Evolutionary conservation across 768 basidiomycete genomes (phyloP), one percentile per base, ranked within the genome.

Genomic region (Fibroporia radiculosa): DNA sequence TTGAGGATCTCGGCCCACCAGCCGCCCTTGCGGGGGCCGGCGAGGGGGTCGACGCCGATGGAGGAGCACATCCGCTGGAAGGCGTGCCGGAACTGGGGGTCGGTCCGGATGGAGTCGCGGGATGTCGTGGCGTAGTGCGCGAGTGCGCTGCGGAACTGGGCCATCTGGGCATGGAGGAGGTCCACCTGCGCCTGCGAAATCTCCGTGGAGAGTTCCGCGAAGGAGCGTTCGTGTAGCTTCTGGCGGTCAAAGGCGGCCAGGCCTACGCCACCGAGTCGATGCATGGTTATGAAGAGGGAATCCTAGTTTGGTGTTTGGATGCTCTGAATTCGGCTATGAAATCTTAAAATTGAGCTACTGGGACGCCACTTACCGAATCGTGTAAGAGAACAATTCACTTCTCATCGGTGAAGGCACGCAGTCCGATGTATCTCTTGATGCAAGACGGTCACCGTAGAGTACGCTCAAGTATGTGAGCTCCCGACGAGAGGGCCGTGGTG

Each of bases 51-150:
- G 19, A 99, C 91, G 25, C 92, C 92, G 45, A 99, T 88, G 13
- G 84, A 82, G 2, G 85, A 77, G 60, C 96, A 99, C 91, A 99
- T 96, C 47, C 89, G 84, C 53, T 93, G 89, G 65, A 98, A 98
- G 16, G 80, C 84, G 71, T 84, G 85, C 3, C 96, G 76, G 62
- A 99, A 93, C 3, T 75, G 73, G 1, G 95, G 91, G 53, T 95
- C 86, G 40, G 71, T 70, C 46, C 79, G 77, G 58, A 99, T 97
- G 45, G 84, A 78, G 33, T 84, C 78, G 40, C 90, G 82, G 62
- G 97, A 93, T 7, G 79, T 79, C 20, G 77, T 66, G 1, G 93
- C 90, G 56, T 98, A 99, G 47, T 73, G 74, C 3, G 76, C 65
- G 39, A 97, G 78, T 0, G 89, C 79, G 2, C 79, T 69, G 54